Base-by-base conservation (phyloP, 805 yeast species). In the Zygoascus ofunaensis region DNA sequence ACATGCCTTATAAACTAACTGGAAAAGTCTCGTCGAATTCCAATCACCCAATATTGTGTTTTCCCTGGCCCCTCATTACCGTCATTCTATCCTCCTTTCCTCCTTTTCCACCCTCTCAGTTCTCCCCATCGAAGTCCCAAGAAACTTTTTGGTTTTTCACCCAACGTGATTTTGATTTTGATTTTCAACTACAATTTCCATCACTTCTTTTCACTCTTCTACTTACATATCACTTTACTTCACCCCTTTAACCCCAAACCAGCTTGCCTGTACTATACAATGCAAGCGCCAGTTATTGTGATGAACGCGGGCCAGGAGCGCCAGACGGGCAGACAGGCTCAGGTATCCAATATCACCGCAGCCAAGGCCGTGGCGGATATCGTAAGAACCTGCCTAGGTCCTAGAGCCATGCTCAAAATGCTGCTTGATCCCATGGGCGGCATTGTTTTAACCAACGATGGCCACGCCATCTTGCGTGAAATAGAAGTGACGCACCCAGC, bases 291-390 rank as follows among this genome's bases (percentile, higher is more conserved):
- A 39, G 90, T 82, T 39, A 86, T 82, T 52, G 79, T 80, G 55
- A 73, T 82, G 79, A 82, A 90, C 71, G 83, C 97, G 22, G 76
- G 85, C 42, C 83, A 89, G 50, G 94, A 87, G 62, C 80, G 98
- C 60, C 95, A 92, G 62, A 80, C 87, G 33, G 98, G 98, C 38
- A 87, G 97, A 55, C 87, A 87, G 64, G 99, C 99, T 2, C 99
- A 92, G 68, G 74, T 86, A 50, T 85, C 96, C 50, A 94, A 92
- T 62, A 90, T 92, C 68, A 87, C 97, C 4, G 98, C 99, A 3
- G 99, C 99, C n/a, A 92, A 92, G 61, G 96, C 98, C 1, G 97
- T 90, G 35, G 94, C 97, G 0, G 98, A 92, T 64, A 90, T 92
- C 59, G 87, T 92, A 56, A 77, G 98, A 64, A 92, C 98, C 21